Conservation (phyloP, 495 filamentous ascomycete genomes). For the Xylaria nigripes region DNA sequence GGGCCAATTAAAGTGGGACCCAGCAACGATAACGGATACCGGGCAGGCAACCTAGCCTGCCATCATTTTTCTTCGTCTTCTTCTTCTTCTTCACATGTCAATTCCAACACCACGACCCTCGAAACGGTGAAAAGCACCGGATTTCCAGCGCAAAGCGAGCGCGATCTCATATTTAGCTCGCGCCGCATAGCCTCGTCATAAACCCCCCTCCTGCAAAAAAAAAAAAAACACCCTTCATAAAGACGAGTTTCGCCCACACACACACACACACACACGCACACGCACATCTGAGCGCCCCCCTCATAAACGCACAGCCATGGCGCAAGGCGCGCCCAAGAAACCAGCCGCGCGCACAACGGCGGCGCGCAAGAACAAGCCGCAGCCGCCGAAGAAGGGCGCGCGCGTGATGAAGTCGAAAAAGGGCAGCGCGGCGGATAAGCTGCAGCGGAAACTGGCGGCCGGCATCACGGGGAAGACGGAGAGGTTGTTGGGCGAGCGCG, state of each 20-base stretch:
- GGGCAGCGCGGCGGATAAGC: slow-evolving; percentile 31
- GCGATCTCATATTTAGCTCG: too few species aligned
- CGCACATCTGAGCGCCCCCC: too few species aligned
- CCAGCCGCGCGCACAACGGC: slow-evolving; percentile 15
- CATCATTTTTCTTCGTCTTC: background rate
- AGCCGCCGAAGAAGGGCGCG: slow-evolving; percentile 26
- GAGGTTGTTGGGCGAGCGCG: slow-evolving; percentile 38
- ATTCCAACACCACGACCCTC: background rate
- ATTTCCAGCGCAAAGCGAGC: too few species aligned
- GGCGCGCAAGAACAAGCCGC: slow-evolving; percentile 27
- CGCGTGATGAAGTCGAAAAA: slow-evolving; percentile 34
- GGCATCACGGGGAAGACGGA: slow-evolving; percentile 40
- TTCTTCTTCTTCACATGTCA: background rate
- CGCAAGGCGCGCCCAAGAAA: slow-evolving; percentile 39
- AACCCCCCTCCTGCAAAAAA: background rate
- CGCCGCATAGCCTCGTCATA: too few species aligned
- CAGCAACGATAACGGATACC: background rate
- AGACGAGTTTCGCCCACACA: too few species aligned
- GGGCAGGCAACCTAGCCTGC: too few species aligned
- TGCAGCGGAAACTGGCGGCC: slow-evolving; percentile 33
- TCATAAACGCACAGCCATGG: slow-evolving; percentile 34
- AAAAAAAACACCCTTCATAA: background rate
- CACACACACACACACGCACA: too few species aligned
- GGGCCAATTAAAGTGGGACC: background rate
- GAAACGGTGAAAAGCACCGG: background rate